A percentile compares a stretch with the other conserved stretches of the same genome.
Evolutionary conservation across 805 yeast species (phyloP).

Genomic region (Cyberlindnera nakhonratchasimensis): DNA sequence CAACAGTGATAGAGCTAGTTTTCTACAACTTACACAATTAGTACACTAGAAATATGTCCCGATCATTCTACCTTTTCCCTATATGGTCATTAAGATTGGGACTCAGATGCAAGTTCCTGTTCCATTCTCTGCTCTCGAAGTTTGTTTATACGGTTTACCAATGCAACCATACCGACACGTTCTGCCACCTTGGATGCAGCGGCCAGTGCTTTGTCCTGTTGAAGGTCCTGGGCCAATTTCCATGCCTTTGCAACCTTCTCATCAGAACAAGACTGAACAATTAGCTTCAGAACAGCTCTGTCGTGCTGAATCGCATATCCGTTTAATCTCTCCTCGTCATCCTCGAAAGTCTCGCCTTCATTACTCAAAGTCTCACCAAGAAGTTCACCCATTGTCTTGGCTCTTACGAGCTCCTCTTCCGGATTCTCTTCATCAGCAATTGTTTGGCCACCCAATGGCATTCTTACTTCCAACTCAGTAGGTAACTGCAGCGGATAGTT

Average conservation of each 20-base stretch:
- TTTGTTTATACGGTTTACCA: constrained; percentile 53
- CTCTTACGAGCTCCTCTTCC: constrained; percentile 63
- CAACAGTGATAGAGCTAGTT: too few species aligned
- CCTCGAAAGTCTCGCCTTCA: constrained; percentile 40
- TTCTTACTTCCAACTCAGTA: constrained; percentile 63
- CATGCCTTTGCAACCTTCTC: constrained; percentile 62
- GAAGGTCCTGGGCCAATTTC: constrained; percentile 63
- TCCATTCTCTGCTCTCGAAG: constrained; percentile 49
- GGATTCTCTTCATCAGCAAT: constrained; percentile 32
- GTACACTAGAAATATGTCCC: too few species aligned
- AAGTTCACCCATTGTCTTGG: constrained; percentile 57
- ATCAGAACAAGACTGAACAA: constrained; percentile 71
- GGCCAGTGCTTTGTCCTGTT: constrained; percentile 71
- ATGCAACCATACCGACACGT: constrained; percentile 51
- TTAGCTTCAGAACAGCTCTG: constrained; percentile 69
- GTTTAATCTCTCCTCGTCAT: constrained; percentile 49
- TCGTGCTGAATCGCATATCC: constrained; percentile 62
- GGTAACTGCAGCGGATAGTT: constrained; percentile 83
- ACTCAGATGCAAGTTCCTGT: constrained; percentile 13
- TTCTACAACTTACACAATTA: too few species aligned
- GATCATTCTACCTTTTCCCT: background rate
- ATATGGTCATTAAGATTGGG: background rate
- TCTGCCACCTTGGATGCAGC: constrained; percentile 87
- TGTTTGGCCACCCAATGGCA: constrained; percentile 49
- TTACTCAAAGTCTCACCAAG: constrained; percentile 53